phyloP scores from a whole-genome alignment of 805 yeast species.

The Ogataea nonfermentans region DNA sequence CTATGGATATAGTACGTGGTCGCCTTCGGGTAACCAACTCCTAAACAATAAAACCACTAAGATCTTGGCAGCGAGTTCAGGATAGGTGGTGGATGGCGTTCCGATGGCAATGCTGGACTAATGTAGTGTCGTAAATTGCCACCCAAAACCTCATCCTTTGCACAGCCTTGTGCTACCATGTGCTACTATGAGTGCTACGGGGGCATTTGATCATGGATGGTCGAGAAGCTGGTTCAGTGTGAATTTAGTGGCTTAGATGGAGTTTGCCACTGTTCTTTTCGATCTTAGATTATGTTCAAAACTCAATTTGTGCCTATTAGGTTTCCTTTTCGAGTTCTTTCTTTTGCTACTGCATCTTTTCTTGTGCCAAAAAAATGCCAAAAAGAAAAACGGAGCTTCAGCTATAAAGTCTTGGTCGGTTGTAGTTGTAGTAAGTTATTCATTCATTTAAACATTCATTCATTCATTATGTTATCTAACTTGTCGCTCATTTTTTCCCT shows the following conservation, averaged over 20 bases:
- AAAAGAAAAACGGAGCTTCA: background rate
- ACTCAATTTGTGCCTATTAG: background rate
- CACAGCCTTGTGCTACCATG: no score
- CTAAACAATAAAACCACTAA: background rate
- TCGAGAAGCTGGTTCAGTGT: no score
- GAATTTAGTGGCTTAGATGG: background rate
- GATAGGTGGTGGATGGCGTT: no score
- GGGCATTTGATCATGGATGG: no score
- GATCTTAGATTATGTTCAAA: constrained; percentile 1
- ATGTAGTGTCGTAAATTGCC: no score
- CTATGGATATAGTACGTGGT: background rate
- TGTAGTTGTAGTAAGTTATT: no score
- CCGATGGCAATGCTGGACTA: no score
- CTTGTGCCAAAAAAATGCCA: background rate
- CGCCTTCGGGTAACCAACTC: background rate
- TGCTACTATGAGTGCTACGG: no score
- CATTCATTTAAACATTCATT: constrained; percentile 11
- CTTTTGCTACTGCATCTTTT: background rate
- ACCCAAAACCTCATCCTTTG: no score
- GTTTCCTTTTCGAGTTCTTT: background rate
- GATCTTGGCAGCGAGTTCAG: no score
- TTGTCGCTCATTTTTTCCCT: constrained; percentile 11
- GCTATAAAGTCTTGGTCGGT: constrained; percentile 1
- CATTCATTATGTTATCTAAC: constrained; percentile 11
- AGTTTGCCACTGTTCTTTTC: background rate